A percentile compares a stretch with the other conserved stretches of the same genome.
These are phyloP conservation scores for Tulasnella calospora DNA, from an alignment of 768 basidiomycete genomes.

Conservation along the genomic window DNA sequence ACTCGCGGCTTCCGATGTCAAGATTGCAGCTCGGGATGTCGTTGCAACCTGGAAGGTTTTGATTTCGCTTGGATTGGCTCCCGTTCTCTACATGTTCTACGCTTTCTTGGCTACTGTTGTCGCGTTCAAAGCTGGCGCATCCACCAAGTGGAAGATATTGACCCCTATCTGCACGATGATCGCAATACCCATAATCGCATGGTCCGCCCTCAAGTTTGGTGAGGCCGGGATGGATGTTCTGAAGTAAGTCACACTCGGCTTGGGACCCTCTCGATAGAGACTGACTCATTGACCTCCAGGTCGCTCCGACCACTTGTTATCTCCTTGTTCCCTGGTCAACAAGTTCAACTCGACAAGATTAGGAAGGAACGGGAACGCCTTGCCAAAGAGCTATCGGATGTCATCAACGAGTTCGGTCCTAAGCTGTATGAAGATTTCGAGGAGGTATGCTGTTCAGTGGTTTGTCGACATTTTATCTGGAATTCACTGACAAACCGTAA, in stretches of 20 bases:
- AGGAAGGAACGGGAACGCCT: conserved; percentile 68
- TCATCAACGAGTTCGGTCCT: conserved; percentile 86
- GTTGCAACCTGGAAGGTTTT: conserved; percentile 96
- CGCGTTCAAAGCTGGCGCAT: conserved; percentile 60
- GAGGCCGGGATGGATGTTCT: conserved; percentile 97
- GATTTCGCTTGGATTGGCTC: conserved; percentile 85
- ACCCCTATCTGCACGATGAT: conserved; percentile 74
- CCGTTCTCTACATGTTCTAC: conserved; percentile 78
- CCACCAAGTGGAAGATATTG: conserved; percentile 59
- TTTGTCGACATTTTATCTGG: neutral
- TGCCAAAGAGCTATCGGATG: conserved; percentile 74
- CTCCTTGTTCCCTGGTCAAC: conserved; percentile 83
- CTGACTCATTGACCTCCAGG: conserved; percentile 41
- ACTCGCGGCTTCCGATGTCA: conserved; percentile 89
- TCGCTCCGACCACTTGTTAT: conserved; percentile 86
- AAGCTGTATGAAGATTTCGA: conserved; percentile 83
- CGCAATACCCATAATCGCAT: conserved; percentile 80
- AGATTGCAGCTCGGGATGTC: conserved; percentile 94
- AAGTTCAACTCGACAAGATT: conserved; percentile 68
- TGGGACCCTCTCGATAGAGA: conserved; percentile 1
- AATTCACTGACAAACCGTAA: conserved; percentile 12
- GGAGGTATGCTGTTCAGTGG: conserved; percentile 45
- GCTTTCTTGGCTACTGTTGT: conserved; percentile 71
- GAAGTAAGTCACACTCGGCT: conserved; percentile 56
- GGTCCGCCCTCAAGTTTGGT: conserved; percentile 92